Conservation (phyloP, 192 early-diverging fungal species). For the Chytriomyces hyalinus region DNA sequence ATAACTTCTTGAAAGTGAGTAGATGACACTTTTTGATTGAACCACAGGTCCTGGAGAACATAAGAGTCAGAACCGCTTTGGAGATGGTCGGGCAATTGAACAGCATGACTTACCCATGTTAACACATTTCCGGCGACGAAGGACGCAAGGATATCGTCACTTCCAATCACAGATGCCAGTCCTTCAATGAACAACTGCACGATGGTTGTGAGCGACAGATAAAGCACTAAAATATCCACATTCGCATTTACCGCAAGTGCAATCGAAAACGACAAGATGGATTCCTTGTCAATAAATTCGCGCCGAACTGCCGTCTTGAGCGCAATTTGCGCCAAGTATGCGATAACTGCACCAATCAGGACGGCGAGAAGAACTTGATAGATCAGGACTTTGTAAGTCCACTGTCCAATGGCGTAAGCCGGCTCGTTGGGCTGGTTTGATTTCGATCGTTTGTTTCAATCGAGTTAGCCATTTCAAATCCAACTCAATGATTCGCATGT, state of each 20-base stretch:
- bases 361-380: slow-evolving; percentile 79
- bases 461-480: no score
- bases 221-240: neutral
- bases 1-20: slow-evolving; percentile 89
- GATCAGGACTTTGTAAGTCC: slow-evolving; percentile 75
- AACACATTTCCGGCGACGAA: slow-evolving; percentile 35
- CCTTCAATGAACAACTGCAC: slow-evolving; percentile 23
- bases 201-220: neutral
- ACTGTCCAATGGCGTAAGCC: slow-evolving; percentile 75
- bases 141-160: slow-evolving; percentile 71
- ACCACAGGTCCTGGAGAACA: slow-evolving; percentile 78
- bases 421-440: slow-evolving; percentile 26
- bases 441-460: slow-evolving; percentile 11
- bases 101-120: slow-evolving; percentile 22
- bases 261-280: slow-evolving; percentile 80
- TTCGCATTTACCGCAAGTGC: slow-evolving; percentile 59
- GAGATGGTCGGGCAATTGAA: neutral
- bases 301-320: slow-evolving; percentile 70
- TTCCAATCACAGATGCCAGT: slow-evolving; percentile 44
- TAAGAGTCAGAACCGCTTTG: slow-evolving; percentile 27
- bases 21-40: slow-evolving; percentile 77
- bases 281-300: slow-evolving; percentile 87
- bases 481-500: slow-evolving; percentile 39
- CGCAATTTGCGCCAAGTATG: slow-evolving; percentile 68
- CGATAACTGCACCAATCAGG: slow-evolving; percentile 74